Conservation (phyloP, 2,329 filamentous ascomycete genomes). For the Cryphonectria naterciae region DNA sequence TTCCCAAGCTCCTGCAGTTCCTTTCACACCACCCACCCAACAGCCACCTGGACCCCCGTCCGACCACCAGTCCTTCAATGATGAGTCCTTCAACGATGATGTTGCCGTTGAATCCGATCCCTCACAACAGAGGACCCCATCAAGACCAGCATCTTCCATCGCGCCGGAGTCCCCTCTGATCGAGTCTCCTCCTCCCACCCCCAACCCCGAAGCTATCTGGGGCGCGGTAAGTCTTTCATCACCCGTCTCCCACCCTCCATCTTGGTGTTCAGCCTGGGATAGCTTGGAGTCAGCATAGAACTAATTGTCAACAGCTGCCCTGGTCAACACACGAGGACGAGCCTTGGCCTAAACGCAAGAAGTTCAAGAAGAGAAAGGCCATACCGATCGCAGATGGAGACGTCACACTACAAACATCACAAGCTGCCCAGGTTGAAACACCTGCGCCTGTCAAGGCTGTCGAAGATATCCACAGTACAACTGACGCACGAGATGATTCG, state of each 20-base stretch:
- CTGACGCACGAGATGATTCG: constrained; percentile 15
- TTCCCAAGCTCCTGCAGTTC: constrained; percentile 40
- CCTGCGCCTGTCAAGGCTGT: not conserved
- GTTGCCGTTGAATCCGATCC: constrained; percentile 26
- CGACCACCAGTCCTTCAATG: not conserved
- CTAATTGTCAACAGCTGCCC: constrained; percentile 19
- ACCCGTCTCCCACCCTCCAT: not conserved
- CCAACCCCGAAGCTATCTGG: constrained; percentile 26
- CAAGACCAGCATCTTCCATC: constrained; percentile 39
- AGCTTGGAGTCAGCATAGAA: constrained; percentile 22
- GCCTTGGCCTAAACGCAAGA: constrained; percentile 26
- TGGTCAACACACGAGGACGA: constrained; percentile 26
- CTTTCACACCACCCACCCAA: constrained; percentile 42
- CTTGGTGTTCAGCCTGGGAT: not conserved
- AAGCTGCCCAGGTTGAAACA: constrained; percentile 4
- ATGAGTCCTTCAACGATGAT: constrained; percentile 6
- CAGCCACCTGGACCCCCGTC: not conserved
- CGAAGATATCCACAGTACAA: constrained; percentile 5
- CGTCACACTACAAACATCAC: constrained; percentile 14
- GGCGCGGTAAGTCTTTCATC: not conserved
- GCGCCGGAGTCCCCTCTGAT: constrained; percentile 41
- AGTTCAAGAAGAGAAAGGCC: constrained; percentile 24
- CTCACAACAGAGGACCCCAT: constrained; percentile 38
- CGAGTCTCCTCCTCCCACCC: constrained; percentile 8
- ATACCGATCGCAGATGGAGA: constrained; percentile 17